Conservation (phyloP, 192 early-diverging fungal genomes). For the Geranomyces michiganensis region DNA sequence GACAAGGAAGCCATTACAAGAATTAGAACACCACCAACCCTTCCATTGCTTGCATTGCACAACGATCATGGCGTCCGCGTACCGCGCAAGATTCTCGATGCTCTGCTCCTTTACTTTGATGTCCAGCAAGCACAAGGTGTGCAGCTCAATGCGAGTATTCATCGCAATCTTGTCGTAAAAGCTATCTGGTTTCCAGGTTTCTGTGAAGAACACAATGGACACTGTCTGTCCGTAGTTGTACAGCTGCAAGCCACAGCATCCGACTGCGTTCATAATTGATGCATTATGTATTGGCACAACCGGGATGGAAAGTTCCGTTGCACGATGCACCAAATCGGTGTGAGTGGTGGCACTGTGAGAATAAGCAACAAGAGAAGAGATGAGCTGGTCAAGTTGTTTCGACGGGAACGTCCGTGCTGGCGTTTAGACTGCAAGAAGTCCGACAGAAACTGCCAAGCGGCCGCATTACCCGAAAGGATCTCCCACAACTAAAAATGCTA, state of each 20-base stretch:
- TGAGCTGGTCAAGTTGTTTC: no score
- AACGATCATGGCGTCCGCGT: background rate
- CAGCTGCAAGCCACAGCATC: conserved; percentile 92
- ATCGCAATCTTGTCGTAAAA: conserved; percentile 93
- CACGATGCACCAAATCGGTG: conserved; percentile 93
- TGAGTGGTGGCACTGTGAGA: conserved; percentile 88
- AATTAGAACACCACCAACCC: no score
- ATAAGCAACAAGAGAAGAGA: no score
- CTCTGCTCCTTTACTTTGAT: conserved; percentile 99
- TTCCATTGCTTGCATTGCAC: background rate
- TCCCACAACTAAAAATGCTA: conserved; percentile 95
- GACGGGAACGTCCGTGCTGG: no score
- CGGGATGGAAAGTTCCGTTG: conserved; percentile 80
- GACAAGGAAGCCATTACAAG: background rate
- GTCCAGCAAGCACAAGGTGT: conserved; percentile 94
- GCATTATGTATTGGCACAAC: conserved; percentile 97
- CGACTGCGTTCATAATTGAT: conserved; percentile 99
- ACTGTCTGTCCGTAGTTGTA: conserved; percentile 99
- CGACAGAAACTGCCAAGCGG: background rate
- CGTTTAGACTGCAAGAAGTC: no score
- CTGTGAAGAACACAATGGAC: conserved; percentile 97
- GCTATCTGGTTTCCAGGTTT: conserved; percentile 94
- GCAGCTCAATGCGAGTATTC: conserved; percentile 81
- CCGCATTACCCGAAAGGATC: conserved; percentile 83
- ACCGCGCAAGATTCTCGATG: conserved; percentile 91